Percentiles rank a stretch among this genome's conserved stretches.
Conservation (phyloP, 768 basidiomycete species). For the Termitomyces sp. region DNA sequence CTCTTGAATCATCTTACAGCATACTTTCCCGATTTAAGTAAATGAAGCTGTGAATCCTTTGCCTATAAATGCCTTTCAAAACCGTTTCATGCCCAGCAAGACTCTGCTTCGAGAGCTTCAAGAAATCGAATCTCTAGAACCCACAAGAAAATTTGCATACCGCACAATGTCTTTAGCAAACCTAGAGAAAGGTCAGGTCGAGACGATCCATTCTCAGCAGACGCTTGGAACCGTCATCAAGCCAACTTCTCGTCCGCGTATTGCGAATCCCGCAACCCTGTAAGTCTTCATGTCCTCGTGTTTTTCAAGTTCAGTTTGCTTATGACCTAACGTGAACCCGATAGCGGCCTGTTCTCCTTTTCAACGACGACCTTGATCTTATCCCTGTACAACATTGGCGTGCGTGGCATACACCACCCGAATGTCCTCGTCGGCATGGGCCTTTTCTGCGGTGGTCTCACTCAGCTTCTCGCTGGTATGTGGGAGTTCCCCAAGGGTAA, state of each 20-base stretch:
- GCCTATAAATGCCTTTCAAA: too few relatives aligned
- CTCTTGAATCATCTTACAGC: too few relatives aligned
- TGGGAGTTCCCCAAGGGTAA: slow-evolving; percentile 79
- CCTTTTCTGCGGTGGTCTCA: slow-evolving; percentile 78
- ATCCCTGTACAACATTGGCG: slow-evolving; percentile 66
- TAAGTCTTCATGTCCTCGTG: slow-evolving; percentile 20
- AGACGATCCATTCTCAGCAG: slow-evolving; percentile 24
- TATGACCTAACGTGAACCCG: slow-evolving; percentile 2
- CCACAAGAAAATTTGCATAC: too few relatives aligned
- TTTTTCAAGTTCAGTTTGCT: not conserved
- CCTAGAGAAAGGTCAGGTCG: slow-evolving; percentile 33
- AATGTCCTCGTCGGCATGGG: slow-evolving; percentile 88
- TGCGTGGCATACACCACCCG: slow-evolving; percentile 49
- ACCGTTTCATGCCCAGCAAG: too few relatives aligned
- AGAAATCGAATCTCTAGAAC: too few relatives aligned
- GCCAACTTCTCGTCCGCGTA: too few relatives aligned
- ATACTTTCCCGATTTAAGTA: too few relatives aligned
- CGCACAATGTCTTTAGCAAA: slow-evolving; percentile 17
- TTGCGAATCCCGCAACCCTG: slow-evolving; percentile 64
- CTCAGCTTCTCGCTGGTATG: slow-evolving; percentile 86
- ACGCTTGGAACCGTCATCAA: slow-evolving; percentile 20
- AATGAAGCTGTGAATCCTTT: too few relatives aligned
- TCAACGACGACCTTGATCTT: slow-evolving; percentile 81
- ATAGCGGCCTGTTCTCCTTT: slow-evolving; percentile 77
- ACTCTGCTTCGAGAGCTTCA: too few relatives aligned